Conservation (phyloP, 441 rosid genomes). For the Francoa sonchifolia region DNA sequence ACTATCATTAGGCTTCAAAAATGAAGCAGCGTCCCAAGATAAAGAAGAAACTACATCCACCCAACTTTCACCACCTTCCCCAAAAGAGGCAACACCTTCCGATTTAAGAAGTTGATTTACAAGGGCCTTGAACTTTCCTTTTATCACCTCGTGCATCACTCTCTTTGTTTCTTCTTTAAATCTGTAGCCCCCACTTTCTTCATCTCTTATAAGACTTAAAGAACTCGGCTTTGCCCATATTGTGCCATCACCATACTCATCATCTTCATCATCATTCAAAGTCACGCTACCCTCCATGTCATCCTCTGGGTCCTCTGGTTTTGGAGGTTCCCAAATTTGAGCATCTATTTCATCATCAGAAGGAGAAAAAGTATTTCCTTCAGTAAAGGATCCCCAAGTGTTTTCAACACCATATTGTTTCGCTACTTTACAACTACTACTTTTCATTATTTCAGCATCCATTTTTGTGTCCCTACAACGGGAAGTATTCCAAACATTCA, state of each 20-base stretch:
- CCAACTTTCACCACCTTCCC: conserved; percentile 48
- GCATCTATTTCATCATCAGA: conserved; percentile 24
- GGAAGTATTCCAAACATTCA: no score
- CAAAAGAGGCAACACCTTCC: conserved; percentile 25
- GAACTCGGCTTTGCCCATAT: conserved; percentile 58
- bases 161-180: conserved; percentile 45
- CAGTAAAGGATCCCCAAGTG: conserved; percentile 18
- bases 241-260: conserved; percentile 63
- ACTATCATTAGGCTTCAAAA: conserved; percentile 55
- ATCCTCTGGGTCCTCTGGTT: conserved; percentile 58
- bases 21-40: conserved; percentile 88
- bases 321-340: conserved; percentile 82
- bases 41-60: conserved; percentile 51
- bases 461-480: conserved; percentile 22
- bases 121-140: conserved; percentile 54
- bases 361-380: conserved; percentile 17
- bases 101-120: conserved; percentile 53
- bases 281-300: conserved; percentile 47
- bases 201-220: conserved; percentile 32
- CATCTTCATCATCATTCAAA: conserved; percentile 53
- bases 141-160: conserved; percentile 49
- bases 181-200: conserved; percentile 23
- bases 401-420: conserved; percentile 20
- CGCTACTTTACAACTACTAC: conserved; percentile 18
- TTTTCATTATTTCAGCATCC: conserved; percentile 31